Base-by-base conservation (phyloP, 768 basidiomycete genomes). In the Pholiota molesta region DNA sequence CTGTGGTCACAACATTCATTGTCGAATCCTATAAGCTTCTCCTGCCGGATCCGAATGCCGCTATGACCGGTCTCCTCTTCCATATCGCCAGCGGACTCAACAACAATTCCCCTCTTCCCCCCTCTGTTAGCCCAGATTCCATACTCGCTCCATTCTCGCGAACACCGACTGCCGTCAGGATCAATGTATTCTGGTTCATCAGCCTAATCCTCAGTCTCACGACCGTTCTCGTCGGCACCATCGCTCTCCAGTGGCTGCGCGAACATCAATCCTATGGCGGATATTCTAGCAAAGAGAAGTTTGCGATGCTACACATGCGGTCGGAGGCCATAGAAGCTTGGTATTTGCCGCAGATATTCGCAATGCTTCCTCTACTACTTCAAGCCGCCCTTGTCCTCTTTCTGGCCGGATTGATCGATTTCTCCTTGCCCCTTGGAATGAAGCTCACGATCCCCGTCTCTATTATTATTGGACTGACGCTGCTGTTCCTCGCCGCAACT, bases 391-490 rank as follows among this genome's bases (percentile, higher is more conserved):
- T 67, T 19, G 57, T 66, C 19, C 56, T 69, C 7, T 69, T 69
- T 52, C 53, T 66, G 14, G 60, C 55, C 2, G 68, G 68, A 3
- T 35, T 69, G 13, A 60, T 66, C 55, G 68, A 69, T 47, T 69
- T 69, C 21, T 29, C 61, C 19, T 60, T 60, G 6, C 57, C 59
- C 5, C 47, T 66, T 26, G 57, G 58, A 11, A 37, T 44, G 4
- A 56, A 39, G 13, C 47, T 66, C 9, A 44, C 60, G 4, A 61
- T 66, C 28, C 55, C 65, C 8, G 62, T 66, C 14, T 45, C 62
- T 14, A 29, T 61, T 37, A 57, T 52, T 1, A 52, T 66, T 16
- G 59, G 59, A 2, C 31, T 63, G 10, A 62, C 66, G 4, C 26
- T 67, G 10, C 5, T 61, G 8, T 67, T 67, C 49, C 53, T 67